These are phyloP conservation scores for Plasmodium yoelii DNA, from an alignment of 169 alveolate genomes.

Conservation along the genomic window DNA sequence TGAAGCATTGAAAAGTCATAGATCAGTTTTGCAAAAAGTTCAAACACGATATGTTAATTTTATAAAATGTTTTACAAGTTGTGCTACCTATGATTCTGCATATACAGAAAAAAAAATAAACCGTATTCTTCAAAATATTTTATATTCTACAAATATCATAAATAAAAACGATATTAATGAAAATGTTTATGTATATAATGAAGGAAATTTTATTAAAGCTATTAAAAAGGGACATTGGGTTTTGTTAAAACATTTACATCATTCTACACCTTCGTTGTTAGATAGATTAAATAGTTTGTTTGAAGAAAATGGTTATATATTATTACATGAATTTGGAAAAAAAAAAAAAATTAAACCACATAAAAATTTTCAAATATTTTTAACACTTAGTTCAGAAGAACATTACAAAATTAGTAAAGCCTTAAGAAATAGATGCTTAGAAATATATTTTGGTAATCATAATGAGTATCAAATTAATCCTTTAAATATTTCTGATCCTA, in stretches of 20 bases:
- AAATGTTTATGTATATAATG: slow-evolving; percentile 84
- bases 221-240: slow-evolving; percentile 95
- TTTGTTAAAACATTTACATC: slow-evolving; percentile 91
- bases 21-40: neutral
- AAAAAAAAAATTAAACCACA: slow-evolving; percentile 89
- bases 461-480: slow-evolving; percentile 33
- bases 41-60: slow-evolving; percentile 1
- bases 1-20: slow-evolving; percentile 6
- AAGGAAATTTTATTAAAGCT: slow-evolving; percentile 91
- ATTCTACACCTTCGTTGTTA: slow-evolving; percentile 93
- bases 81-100: neutral
- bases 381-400: slow-evolving; percentile 82
- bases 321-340: slow-evolving; percentile 86
- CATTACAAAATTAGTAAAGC: slow-evolving; percentile 89
- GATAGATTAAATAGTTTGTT: slow-evolving; percentile 95
- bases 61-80: neutral
- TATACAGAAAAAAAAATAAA: slow-evolving; percentile 4
- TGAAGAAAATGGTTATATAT: slow-evolving; percentile 89
- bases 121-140: slow-evolving; percentile 8
- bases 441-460: slow-evolving; percentile 79
- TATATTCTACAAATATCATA: slow-evolving; percentile 15
- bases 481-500: slow-evolving; percentile 1
- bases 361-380: slow-evolving; percentile 91
- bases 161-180: slow-evolving; percentile 52
- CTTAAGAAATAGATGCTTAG: slow-evolving; percentile 93